Evolutionary conservation across 106 monocot genomes (phyloP).

Genomic region (Acorus gramineus): DNA sequence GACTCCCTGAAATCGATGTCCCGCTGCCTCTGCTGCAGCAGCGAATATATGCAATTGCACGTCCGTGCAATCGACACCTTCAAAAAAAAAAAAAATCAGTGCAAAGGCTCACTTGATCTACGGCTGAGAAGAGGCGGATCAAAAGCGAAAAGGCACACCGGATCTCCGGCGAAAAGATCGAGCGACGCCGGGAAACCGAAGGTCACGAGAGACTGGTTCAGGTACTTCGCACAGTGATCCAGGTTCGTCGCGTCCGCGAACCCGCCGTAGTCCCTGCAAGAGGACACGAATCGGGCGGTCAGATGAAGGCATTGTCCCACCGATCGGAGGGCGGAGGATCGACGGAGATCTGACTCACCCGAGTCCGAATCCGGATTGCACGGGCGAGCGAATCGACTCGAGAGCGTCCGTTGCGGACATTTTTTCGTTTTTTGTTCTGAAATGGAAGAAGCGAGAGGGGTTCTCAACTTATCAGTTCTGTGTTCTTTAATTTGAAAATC

Average conservation of each 20-base stretch:
- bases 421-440: too few species aligned
- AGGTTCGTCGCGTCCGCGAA: conserved; percentile 80
- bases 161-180: conserved; percentile 87
- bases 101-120: too few species aligned
- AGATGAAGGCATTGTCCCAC: too few species aligned
- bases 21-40: conserved; percentile 87
- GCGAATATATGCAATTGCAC: conserved; percentile 87
- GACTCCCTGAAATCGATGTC: conserved; percentile 92
- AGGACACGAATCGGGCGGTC: not conserved
- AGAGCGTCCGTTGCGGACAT: too few species aligned
- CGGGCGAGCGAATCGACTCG: too few species aligned
- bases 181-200: conserved; percentile 97
- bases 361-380: too few species aligned
- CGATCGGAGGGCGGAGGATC: too few species aligned
- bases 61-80: conserved; percentile 95
- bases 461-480: too few species aligned
- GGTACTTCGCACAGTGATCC: conserved; percentile 91
- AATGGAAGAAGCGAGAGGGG: too few species aligned
- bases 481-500: too few species aligned
- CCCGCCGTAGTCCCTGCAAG: conserved; percentile 43
- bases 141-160: conserved; percentile 25
- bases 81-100: not conserved
- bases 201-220: conserved; percentile 92
- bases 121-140: not conserved
- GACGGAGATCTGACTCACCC: too few species aligned